Evolutionary conservation across 345 rosid species (phyloP).

Genomic region (Garcia nutans): DNA sequence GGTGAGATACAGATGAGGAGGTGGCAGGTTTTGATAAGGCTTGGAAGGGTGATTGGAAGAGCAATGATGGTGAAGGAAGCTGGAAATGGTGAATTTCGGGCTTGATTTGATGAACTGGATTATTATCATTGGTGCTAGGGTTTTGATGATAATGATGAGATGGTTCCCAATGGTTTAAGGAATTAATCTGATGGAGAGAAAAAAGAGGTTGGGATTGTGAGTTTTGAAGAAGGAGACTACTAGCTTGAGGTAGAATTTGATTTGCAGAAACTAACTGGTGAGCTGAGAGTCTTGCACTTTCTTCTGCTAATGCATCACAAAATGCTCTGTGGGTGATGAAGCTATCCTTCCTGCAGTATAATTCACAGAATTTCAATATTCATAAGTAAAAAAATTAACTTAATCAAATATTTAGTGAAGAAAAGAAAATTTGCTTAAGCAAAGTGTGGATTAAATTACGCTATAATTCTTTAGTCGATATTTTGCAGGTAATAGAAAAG

Average conservation of each 20-base stretch:
- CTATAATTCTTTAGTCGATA: not conserved
- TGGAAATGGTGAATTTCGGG: slow-evolving; percentile 42
- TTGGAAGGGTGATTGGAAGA: slow-evolving; percentile 43
- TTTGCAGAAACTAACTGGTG: slow-evolving; percentile 31
- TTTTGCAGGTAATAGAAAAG: not conserved
- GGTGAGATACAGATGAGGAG: slow-evolving; percentile 32
- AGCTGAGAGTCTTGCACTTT: slow-evolving; percentile 71
- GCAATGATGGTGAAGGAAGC: slow-evolving; percentile 19
- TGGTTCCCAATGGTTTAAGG: slow-evolving; percentile 32
- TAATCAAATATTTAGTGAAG: too few species aligned
- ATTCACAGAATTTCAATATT: too few species aligned
- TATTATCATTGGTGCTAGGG: slow-evolving; percentile 31
- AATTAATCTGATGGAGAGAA: slow-evolving; percentile 26
- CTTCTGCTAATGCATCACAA: slow-evolving; percentile 90
- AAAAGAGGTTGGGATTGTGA: slow-evolving; percentile 24
- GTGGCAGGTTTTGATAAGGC: slow-evolving; percentile 33
- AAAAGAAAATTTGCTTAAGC: not conserved
- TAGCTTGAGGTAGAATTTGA: slow-evolving; percentile 12
- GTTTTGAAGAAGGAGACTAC: slow-evolving; percentile 25
- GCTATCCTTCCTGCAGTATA: slow-evolving; percentile 76
- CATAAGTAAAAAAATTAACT: too few species aligned
- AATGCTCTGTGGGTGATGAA: slow-evolving; percentile 92
- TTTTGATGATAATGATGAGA: slow-evolving; percentile 31
- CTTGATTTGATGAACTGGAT: slow-evolving; percentile 33
- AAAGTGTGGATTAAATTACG: not conserved